Percentiles rank a stretch among this genome's conserved stretches.
These are phyloP conservation scores for Starmerella potacharoeniae DNA, from an alignment of 805 yeast species.

Conservation along the genomic window DNA sequence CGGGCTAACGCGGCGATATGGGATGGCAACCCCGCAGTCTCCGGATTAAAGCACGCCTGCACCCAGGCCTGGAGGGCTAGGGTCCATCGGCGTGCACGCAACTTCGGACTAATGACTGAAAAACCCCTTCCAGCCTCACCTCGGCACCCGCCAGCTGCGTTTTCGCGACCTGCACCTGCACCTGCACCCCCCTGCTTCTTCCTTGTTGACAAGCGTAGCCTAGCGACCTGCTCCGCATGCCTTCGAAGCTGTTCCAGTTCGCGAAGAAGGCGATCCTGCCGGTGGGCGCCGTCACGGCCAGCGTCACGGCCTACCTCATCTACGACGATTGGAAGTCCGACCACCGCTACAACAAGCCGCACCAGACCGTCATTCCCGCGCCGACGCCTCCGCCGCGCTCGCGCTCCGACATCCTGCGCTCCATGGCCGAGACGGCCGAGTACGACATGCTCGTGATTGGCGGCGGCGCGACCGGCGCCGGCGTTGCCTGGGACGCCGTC, in stretches of 20 bases:
- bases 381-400: slow-evolving; percentile 24
- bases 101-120: not conserved
- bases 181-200: no score
- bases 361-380: slow-evolving; percentile 20
- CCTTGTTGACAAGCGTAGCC: no score
- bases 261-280: slow-evolving; percentile 20
- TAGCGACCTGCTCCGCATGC: not conserved
- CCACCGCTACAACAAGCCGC: slow-evolving; percentile 23
- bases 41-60: not conserved
- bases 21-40: slow-evolving; percentile 3
- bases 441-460: slow-evolving; percentile 82
- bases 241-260: slow-evolving; percentile 3
- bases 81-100: not conserved
- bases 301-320: slow-evolving; percentile 20
- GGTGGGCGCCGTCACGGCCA: slow-evolving; percentile 19
- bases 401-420: slow-evolving; percentile 23
- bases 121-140: not conserved
- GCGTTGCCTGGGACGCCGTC: slow-evolving; percentile 83
- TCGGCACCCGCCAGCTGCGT: not conserved
- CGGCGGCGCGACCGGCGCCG: slow-evolving; percentile 95
- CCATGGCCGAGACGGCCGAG: slow-evolving; percentile 34
- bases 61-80: not conserved
- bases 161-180: not conserved
- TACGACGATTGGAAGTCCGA: slow-evolving; percentile 22
- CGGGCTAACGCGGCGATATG: not conserved